These are phyloP conservation scores for Phylloporus sp. DNA, from an alignment of 768 basidiomycete genomes.

Conservation along the genomic window DNA sequence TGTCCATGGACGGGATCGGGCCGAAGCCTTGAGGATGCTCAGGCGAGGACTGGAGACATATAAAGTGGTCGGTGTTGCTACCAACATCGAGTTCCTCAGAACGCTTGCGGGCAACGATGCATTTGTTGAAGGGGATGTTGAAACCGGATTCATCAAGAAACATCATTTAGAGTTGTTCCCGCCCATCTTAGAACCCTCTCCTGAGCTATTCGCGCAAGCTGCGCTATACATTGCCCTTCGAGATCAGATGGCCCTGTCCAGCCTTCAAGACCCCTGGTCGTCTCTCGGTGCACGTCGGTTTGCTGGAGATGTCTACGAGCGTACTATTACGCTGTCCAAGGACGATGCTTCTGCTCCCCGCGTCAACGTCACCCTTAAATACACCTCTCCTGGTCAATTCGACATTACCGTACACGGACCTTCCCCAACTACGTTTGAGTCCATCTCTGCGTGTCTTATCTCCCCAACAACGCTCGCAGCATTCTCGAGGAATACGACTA, in stretches of 20 bases:
- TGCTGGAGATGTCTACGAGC: constrained; percentile 66
- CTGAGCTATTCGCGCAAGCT: constrained; percentile 70
- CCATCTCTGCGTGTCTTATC: constrained; percentile 54
- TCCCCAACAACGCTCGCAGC: constrained; percentile 52
- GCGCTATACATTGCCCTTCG: constrained; percentile 73
- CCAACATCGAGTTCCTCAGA: constrained; percentile 87
- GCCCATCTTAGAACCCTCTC: constrained; percentile 49
- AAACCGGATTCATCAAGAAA: constrained; percentile 95
- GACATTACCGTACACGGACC: constrained; percentile 46
- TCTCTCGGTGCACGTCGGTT: constrained; percentile 73
- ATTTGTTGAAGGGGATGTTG: constrained; percentile 77
- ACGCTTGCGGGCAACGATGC: constrained; percentile 71
- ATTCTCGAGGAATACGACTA: constrained; percentile 53
- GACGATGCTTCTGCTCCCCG: constrained; percentile 43
- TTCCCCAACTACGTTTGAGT: constrained; percentile 37
- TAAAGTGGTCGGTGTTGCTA: constrained; percentile 85
- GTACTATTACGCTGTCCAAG: constrained; percentile 56
- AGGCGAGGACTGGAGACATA: constrained; percentile 83
- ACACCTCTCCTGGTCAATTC: constrained; percentile 44
- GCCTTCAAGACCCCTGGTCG: constrained; percentile 58
- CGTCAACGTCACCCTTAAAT: constrained; percentile 38
- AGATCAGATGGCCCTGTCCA: constrained; percentile 40
- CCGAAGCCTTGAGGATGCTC: constrained; percentile 78
- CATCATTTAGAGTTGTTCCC: constrained; percentile 82
- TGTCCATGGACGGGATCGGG: constrained; percentile 79